These are phyloP conservation scores for Debaryomyces fabryi DNA, from an alignment of 1,139 yeast genomes.

Conservation along the genomic window DNA sequence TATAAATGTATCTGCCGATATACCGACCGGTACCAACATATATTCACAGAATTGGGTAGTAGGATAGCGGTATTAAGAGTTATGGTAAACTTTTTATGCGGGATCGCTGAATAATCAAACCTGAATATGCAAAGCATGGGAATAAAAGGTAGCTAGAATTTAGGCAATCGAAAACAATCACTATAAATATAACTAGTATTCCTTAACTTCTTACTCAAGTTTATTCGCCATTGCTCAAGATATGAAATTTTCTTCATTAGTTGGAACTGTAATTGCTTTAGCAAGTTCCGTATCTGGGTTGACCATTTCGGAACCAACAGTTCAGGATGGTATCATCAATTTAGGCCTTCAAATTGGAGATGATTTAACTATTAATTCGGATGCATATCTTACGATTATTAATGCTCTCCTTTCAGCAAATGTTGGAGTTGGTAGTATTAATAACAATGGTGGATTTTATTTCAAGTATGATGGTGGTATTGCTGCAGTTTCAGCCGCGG, in stretches of 20 bases:
- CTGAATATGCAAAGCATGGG: no score
- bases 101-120: conserved; percentile 12
- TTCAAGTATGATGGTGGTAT: conserved; percentile 1
- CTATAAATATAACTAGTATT: neutral
- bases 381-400: conserved; percentile 1
- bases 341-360: neutral
- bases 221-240: neutral
- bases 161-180: neutral
- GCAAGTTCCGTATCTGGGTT: neutral
- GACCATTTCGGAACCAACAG: conserved; percentile 1
- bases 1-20: no score
- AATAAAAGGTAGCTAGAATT: neutral
- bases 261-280: neutral
- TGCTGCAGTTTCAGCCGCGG: neutral
- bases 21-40: no score
- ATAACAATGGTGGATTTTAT: conserved; percentile 1
- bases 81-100: no score
- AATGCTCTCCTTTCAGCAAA: neutral
- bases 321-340: conserved; percentile 1
- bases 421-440: conserved; percentile 1
- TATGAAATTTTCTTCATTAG: neutral
- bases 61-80: no score
- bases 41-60: no score
- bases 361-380: neutral
- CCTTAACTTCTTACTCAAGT: neutral